phyloP scores from a whole-genome alignment of 768 basidiomycete genomes.

The Galerina marginata region DNA sequence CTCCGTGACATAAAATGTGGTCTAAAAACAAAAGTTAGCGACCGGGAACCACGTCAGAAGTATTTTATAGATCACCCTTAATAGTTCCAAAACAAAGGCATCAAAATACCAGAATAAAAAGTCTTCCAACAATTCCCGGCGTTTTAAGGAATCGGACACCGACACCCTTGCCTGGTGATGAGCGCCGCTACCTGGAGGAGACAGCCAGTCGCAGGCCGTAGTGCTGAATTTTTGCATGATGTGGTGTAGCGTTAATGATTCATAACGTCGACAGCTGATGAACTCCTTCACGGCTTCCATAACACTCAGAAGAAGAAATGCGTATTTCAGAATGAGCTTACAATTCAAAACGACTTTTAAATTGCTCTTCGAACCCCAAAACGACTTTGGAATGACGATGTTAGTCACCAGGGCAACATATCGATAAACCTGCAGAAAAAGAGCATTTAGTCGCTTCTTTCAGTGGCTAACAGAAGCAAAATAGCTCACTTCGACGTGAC shows the following conservation, averaged over 20 bases:
- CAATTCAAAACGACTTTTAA: constrained; percentile 60
- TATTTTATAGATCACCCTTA: constrained; percentile 58
- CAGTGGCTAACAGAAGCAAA: not conserved
- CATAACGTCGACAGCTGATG: constrained; percentile 78
- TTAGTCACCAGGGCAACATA: constrained; percentile 70
- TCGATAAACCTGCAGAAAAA: constrained; percentile 61
- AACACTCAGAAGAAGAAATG: not conserved
- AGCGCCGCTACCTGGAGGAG: constrained; percentile 42
- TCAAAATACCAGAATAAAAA: constrained; percentile 96
- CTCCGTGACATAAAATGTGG: constrained; percentile 93
- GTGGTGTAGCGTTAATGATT: constrained; percentile 76
- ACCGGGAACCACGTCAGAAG: too few species aligned
- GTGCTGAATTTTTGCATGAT: constrained; percentile 79
- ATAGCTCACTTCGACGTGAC: constrained; percentile 58
- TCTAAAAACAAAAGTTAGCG: constrained; percentile 49
- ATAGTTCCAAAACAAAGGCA: constrained; percentile 76
- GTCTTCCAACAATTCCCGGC: constrained; percentile 83
- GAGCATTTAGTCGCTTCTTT: not conserved
- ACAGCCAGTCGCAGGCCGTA: constrained; percentile 82
- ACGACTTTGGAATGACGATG: constrained; percentile 69
- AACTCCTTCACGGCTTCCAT: constrained; percentile 73
- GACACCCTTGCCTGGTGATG: constrained; percentile 53
- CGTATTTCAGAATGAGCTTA: constrained; percentile 35
- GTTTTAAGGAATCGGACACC: constrained; percentile 73
- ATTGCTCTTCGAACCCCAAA: constrained; percentile 83